Conservation (phyloP, 371 early-diverging fungal genomes). For the Vairimorpha apis region DNA sequence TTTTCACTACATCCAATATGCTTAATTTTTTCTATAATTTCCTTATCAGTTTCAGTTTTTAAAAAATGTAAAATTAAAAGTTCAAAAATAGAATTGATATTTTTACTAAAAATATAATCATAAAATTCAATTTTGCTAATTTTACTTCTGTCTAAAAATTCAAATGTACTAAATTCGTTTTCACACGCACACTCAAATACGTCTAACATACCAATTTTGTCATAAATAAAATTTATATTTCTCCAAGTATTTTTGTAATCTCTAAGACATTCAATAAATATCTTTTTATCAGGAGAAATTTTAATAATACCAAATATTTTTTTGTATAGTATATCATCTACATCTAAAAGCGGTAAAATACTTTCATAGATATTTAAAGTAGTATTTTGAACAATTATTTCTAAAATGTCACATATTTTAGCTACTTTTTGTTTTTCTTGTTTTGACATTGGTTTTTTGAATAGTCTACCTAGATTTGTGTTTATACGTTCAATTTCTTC, state of each 20-base stretch:
- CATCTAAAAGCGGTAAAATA: background rate
- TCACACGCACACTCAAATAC: background rate
- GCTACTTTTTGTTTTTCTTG: slow-evolving; percentile 5
- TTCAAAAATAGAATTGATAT: background rate
- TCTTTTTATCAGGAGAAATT: background rate
- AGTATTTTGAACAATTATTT: background rate
- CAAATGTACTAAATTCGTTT: background rate
- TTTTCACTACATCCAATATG: too few species aligned
- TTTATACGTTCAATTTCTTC: background rate
- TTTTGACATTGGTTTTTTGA: background rate
- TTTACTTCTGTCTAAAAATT: background rate
- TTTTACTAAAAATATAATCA: background rate
- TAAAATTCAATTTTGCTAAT: background rate
- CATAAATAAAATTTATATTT: slow-evolving; percentile 1
- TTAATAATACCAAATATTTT: slow-evolving; percentile 1
- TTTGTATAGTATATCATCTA: background rate
- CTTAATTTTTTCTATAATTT: background rate
- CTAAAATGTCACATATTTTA: background rate
- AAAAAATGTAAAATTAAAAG: background rate
- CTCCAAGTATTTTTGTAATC: background rate
- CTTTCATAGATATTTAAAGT: background rate
- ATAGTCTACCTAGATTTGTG: background rate
- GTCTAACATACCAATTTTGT: background rate
- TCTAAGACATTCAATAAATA: background rate
- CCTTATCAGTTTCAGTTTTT: background rate